Evolutionary conservation across 345 rosid species (phyloP).

Genomic region (Boechera stricta): DNA sequence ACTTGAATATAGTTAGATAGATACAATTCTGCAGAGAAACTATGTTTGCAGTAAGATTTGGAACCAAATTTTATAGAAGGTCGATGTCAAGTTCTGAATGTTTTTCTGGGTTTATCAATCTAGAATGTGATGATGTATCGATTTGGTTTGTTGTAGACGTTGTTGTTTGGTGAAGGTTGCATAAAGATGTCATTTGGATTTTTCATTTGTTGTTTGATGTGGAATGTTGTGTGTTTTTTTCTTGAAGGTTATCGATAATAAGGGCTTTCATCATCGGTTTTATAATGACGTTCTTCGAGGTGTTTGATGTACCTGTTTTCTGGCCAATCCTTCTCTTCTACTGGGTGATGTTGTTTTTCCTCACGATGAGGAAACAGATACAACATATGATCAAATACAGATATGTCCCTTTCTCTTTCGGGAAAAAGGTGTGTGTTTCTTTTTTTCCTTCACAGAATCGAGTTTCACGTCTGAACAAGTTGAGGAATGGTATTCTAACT

Average conservation of each 20-base stretch:
- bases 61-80: background rate
- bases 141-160: background rate
- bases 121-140: background rate
- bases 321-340: slow-evolving; percentile 99
- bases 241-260: slow-evolving; percentile 66
- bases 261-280: slow-evolving; percentile 82
- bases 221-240: background rate
- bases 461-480: background rate
- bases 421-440: slow-evolving; percentile 66
- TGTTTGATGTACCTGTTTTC: slow-evolving; percentile 90
- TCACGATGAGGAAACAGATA: slow-evolving; percentile 93
- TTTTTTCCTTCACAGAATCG: background rate
- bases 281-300: slow-evolving; percentile 72
- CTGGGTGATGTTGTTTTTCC: slow-evolving; percentile 73
- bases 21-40: background rate
- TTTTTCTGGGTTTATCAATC: background rate
- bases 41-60: background rate
- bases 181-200: background rate
- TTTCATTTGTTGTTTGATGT: slow-evolving; percentile 2
- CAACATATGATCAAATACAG: slow-evolving; percentile 92
- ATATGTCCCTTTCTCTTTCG: slow-evolving; percentile 90
- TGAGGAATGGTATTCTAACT: slow-evolving; percentile 21
- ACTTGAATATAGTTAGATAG: background rate
- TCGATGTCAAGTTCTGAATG: background rate
- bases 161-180: slow-evolving; percentile 23